These are phyloP conservation scores for Mallotus japonicus DNA, from an alignment of 441 rosid species.

Conservation along the genomic window DNA sequence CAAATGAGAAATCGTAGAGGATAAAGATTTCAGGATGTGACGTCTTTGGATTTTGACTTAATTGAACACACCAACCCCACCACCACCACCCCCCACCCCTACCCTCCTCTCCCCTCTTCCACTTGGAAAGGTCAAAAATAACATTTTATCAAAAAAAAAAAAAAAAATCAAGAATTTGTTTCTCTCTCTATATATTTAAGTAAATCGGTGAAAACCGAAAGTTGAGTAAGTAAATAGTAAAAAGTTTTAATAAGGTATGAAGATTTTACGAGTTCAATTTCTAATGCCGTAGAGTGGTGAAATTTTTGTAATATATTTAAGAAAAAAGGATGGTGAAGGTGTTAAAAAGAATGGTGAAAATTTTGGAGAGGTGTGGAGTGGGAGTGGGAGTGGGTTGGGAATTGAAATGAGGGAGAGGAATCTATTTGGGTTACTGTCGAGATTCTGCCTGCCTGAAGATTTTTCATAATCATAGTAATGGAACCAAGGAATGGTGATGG, in stretches of 20 bases:
- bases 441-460: conserved; percentile 44
- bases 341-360: no score
- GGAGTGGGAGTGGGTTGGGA: conserved; percentile 6
- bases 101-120: neutral
- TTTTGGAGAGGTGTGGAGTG: no score
- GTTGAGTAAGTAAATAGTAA: no score
- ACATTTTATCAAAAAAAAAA: neutral
- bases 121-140: conserved; percentile 11
- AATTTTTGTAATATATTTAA: no score
- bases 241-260: no score
- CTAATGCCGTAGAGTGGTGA: no score
- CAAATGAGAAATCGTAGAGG: conserved; percentile 58
- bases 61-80: neutral
- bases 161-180: neutral
- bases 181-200: neutral
- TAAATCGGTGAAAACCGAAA: no score
- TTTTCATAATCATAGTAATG: conserved; percentile 29
- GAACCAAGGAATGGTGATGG: conserved; percentile 16
- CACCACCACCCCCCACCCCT: neutral
- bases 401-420: conserved; percentile 18
- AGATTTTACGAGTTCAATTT: no score
- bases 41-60: conserved; percentile 38
- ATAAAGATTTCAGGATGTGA: conserved; percentile 49
- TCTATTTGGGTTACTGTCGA: conserved; percentile 39
- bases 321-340: no score